Conservation (phyloP, 495 filamentous ascomycete species). For the Trichoderma virens region DNA sequence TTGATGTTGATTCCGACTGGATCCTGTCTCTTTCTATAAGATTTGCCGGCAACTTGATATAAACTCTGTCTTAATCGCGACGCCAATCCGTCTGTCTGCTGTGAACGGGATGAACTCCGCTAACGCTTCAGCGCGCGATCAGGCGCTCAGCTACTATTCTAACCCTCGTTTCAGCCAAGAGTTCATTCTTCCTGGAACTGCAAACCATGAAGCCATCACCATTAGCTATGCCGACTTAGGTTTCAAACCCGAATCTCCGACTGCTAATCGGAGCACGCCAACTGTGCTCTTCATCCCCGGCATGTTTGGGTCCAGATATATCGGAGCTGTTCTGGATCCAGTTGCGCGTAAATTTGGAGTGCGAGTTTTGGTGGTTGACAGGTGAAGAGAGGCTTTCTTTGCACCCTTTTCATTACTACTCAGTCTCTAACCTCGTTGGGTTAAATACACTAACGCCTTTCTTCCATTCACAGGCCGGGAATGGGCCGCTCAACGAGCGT, state of each 20-base stretch:
- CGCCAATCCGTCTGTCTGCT: no score
- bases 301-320: constrained; percentile 1
- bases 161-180: neutral
- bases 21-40: no score
- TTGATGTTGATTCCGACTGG: no score
- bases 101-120: neutral
- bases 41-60: no score
- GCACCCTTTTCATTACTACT: neutral
- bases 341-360: neutral
- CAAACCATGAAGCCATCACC: neutral
- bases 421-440: neutral
- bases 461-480: neutral
- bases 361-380: neutral
- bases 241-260: neutral
- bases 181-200: neutral
- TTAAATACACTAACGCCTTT: neutral
- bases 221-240: neutral
- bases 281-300: neutral
- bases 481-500: neutral
- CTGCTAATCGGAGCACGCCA: neutral
- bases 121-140: neutral
- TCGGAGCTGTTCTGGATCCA: neutral
- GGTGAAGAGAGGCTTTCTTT: neutral
- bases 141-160: neutral
- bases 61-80: no score